Conservation (phyloP, 345 rosid species). For the Pugionium dolabratum region DNA sequence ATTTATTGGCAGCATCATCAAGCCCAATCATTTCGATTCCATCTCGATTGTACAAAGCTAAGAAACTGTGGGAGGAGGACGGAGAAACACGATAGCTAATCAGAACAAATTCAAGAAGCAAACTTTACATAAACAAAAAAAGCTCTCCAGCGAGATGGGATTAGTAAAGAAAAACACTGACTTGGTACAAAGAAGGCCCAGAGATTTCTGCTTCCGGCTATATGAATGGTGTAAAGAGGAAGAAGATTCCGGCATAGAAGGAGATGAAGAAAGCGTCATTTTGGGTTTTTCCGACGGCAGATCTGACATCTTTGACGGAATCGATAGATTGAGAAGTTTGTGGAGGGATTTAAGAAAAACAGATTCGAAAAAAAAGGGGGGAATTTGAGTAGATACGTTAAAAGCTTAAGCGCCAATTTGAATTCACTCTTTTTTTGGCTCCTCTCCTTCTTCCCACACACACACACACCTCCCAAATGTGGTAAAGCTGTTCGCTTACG, state of each 20-base stretch:
- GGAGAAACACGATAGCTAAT: not conserved
- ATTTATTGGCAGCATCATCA: slow-evolving; percentile 72
- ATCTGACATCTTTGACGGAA: slow-evolving; percentile 35
- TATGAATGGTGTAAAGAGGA: slow-evolving; percentile 58
- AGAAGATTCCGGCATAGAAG: slow-evolving; percentile 49
- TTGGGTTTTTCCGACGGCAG: slow-evolving; percentile 26
- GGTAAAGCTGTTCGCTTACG: slow-evolving; percentile 32
- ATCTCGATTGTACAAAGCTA: slow-evolving; percentile 68
- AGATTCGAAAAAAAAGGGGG: slow-evolving; percentile 18
- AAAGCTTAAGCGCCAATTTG: slow-evolving; percentile 40
- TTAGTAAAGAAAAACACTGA: slow-evolving; percentile 11
- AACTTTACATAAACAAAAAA: not conserved
- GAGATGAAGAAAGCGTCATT: slow-evolving; percentile 33
- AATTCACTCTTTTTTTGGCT: slow-evolving; percentile 28
- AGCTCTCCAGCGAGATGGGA: not conserved
- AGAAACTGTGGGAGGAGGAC: slow-evolving; percentile 50
- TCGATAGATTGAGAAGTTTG: slow-evolving; percentile 7
- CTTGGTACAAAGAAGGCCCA: slow-evolving; percentile 91
- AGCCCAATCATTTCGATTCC: slow-evolving; percentile 72
- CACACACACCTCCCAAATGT: slow-evolving; percentile 2
- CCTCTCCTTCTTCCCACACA: slow-evolving; percentile 4
- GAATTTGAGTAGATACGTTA: slow-evolving; percentile 28
- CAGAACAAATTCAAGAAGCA: slow-evolving; percentile 3
- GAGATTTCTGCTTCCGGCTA: slow-evolving; percentile 86
- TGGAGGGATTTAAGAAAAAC: not conserved